A percentile compares a stretch with the other conserved stretches of the same genome.
Evolutionary conservation across 306 rosid genomes (phyloP).

Genomic region (Gastrolobium villosum): DNA sequence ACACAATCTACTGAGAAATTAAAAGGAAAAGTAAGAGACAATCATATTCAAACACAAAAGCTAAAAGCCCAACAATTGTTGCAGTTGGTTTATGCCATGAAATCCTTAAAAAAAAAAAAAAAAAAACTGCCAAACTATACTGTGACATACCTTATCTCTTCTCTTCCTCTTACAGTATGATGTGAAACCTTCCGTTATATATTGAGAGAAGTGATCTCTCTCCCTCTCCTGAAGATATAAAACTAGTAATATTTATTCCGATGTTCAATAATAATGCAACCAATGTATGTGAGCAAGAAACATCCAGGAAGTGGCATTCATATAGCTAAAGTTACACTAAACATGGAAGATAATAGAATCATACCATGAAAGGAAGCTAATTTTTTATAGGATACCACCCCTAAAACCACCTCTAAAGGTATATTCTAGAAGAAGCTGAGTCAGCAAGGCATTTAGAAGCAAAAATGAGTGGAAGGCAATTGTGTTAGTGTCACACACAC

Average conservation of each 20-base stretch:
- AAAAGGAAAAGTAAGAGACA: conserved; percentile 18
- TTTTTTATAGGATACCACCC: too few relatives aligned
- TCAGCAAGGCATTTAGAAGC: too few relatives aligned
- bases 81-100: neutral
- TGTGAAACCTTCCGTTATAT: conserved; percentile 91
- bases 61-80: conserved; percentile 10
- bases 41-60: conserved; percentile 13
- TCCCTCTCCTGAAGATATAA: conserved; percentile 77
- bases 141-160: conserved; percentile 84
- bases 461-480: too few relatives aligned
- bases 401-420: too few relatives aligned
- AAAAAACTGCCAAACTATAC: conserved; percentile 27
- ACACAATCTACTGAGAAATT: neutral
- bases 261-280: conserved; percentile 10
- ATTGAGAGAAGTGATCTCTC: conserved; percentile 93
- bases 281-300: conserved; percentile 7
- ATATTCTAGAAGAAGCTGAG: too few relatives aligned
- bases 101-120: conserved; percentile 5
- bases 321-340: neutral
- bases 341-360: neutral
- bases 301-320: conserved; percentile 8
- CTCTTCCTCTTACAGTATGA: conserved; percentile 98
- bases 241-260: conserved; percentile 13
- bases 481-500: too few relatives aligned
- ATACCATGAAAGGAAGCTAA: neutral